Conservation (phyloP, 2,329 filamentous ascomycete genomes). For the Pseudohalonectria lignicola region DNA sequence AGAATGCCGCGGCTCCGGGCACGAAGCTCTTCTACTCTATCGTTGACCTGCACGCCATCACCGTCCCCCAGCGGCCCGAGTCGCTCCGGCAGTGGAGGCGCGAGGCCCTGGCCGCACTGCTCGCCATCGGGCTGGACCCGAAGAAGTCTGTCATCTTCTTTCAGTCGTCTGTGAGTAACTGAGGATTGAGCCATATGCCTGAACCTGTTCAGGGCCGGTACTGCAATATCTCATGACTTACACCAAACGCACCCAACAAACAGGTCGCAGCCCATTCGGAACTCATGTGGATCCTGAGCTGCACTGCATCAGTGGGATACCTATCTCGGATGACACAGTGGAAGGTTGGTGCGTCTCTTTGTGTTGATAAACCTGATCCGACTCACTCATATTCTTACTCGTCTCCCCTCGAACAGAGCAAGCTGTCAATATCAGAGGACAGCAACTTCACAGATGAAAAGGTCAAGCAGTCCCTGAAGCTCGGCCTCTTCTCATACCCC, state of each 20-base stretch:
- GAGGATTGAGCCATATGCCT: no score
- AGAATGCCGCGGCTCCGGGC: conserved; percentile 45
- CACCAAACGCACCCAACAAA: no score
- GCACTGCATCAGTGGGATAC: conserved; percentile 83
- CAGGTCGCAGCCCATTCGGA: conserved; percentile 72
- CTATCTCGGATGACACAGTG: conserved; percentile 98
- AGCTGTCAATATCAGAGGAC: conserved; percentile 53
- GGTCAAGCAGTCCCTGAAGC: conserved; percentile 54
- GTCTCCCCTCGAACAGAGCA: conserved; percentile 42
- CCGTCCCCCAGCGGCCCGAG: conserved; percentile 54
- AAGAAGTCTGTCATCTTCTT: conserved; percentile 70
- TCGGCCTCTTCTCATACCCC: conserved; percentile 91
- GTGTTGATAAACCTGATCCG: neutral
- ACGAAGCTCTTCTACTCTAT: conserved; percentile 72
- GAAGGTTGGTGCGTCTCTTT: conserved; percentile 53
- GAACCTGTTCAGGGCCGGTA: neutral
- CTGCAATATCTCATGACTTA: neutral
- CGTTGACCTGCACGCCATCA: conserved; percentile 91
- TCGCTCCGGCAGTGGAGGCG: conserved; percentile 54
- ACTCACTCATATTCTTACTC: neutral
- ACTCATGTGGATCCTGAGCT: conserved; percentile 95
- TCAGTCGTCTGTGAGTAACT: conserved; percentile 59
- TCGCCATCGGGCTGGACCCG: conserved; percentile 78
- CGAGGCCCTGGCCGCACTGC: conserved; percentile 66
- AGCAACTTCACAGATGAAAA: conserved; percentile 46